Evolutionary conservation across 1,284 basidiomycete species (phyloP).

Genomic region (Papiliotrema fonsecae): DNA sequence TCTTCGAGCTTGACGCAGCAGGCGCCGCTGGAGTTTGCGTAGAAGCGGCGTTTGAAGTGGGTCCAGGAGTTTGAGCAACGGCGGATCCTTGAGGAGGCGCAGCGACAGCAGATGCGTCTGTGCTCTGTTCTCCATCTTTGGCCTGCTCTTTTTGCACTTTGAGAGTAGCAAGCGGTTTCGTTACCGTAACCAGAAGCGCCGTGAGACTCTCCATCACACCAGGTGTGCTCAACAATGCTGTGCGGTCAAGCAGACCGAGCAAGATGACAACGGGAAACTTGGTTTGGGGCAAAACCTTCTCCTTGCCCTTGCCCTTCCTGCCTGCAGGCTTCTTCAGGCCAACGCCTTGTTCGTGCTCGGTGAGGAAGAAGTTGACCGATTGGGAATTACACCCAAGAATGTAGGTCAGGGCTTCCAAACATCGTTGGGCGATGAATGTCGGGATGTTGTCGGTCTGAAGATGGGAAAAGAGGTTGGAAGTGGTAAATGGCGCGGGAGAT

Average conservation of each 20-base stretch:
- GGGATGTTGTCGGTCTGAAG: constrained; percentile 78
- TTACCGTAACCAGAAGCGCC: constrained; percentile 74
- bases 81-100: constrained; percentile 2
- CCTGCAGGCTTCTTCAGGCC: constrained; percentile 63
- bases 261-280: constrained; percentile 87
- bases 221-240: constrained; percentile 74
- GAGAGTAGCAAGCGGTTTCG: constrained; percentile 34
- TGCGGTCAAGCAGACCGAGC: constrained; percentile 76
- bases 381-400: constrained; percentile 78
- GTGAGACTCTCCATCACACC: constrained; percentile 89
- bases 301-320: constrained; percentile 75
- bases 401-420: constrained; percentile 78
- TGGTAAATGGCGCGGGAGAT: constrained; percentile 35
- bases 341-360: constrained; percentile 79
- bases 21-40: too few species aligned
- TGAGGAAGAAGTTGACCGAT: constrained; percentile 86
- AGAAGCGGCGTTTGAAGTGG: too few species aligned
- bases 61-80: neutral
- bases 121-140: constrained; percentile 2
- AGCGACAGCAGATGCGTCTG: constrained; percentile 3
- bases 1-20: neutral
- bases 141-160: constrained; percentile 57
- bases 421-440: constrained; percentile 85
- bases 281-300: constrained; percentile 70
- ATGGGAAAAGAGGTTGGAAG: constrained; percentile 55